Evolutionary conservation across 2,329 filamentous ascomycete species (phyloP).

Genomic region (Clonostachys rhizophaga): DNA sequence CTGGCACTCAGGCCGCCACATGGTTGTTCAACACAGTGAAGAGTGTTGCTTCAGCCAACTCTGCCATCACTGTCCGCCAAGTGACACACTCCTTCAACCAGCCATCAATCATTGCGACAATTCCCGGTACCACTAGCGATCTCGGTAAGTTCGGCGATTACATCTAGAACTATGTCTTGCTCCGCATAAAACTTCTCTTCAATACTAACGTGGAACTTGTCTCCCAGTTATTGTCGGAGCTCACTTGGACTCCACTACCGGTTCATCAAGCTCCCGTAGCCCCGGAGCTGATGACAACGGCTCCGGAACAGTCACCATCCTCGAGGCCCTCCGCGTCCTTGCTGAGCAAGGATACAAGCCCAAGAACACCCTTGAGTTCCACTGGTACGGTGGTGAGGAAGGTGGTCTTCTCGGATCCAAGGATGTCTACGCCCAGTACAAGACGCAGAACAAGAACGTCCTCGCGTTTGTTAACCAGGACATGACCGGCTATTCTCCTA

Average conservation of each 20-base stretch:
- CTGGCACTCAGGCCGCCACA: slow-evolving; percentile 29
- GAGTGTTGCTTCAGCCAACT: slow-evolving; percentile 26
- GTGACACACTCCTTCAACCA: slow-evolving; percentile 38
- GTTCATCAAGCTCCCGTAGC: slow-evolving; percentile 24
- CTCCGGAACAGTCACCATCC: slow-evolving; percentile 38
- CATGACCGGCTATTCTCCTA: slow-evolving; percentile 43
- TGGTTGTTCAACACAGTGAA: slow-evolving; percentile 36
- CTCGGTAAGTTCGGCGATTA: slow-evolving; percentile 14
- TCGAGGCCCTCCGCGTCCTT: slow-evolving; percentile 43
- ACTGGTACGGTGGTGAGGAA: slow-evolving; percentile 46
- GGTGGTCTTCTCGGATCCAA: slow-evolving; percentile 40
- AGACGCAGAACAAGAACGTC: slow-evolving; percentile 26
- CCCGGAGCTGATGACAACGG: slow-evolving; percentile 46
- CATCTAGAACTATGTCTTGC: background rate
- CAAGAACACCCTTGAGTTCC: slow-evolving; percentile 45
- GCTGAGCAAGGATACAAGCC: slow-evolving; percentile 29
- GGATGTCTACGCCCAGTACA: slow-evolving; percentile 36
- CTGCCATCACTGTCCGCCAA: slow-evolving; percentile 32
- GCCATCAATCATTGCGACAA: slow-evolving; percentile 39
- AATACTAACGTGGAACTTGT: background rate
- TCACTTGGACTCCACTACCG: slow-evolving; percentile 40
- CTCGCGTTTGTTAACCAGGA: slow-evolving; percentile 45
- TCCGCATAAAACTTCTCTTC: too few species aligned
- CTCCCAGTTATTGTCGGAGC: slow-evolving; percentile 29
- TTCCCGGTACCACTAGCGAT: slow-evolving; percentile 33